Evolutionary conservation across 352 stramenopile genomes (phyloP), one percentile per base, ranked within the genome.

Genomic region (Phytophthora citrophthora): DNA sequence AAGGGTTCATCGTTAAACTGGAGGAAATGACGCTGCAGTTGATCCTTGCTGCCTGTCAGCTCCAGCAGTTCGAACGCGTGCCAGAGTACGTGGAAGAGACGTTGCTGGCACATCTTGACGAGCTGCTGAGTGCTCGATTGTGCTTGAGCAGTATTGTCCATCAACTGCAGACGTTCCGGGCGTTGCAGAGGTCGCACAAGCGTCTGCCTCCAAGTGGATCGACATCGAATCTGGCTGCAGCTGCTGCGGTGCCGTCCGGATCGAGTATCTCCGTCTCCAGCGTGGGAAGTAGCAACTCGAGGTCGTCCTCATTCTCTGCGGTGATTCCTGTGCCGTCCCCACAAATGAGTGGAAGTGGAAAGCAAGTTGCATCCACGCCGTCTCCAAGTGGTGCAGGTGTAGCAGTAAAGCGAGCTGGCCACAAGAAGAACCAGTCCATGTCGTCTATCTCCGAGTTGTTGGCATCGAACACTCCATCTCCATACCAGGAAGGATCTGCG

Each of bases 381-480:
- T 79, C 72, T 13, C 54, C 64, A 5, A 72, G 43, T 49, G 43
- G 38, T 56, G 27, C 50, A 20, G 68, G 61, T 4, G 61, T 74
- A 55, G 68, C 72, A 1, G 72, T 74, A 8, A 94, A 93, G 39
- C 79, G 81, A 63, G 83, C 83, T 46, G 80, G 70, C 13, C 88
- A 96, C 74, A 93, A 94, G 70, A 96, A 96, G 59, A 94, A 96
- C 58, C 84, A 94, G 55, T 94, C 86, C 3, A 93, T 96, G 83
- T 96, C 88, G 36, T 93, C 86, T 1, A 93, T 96, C 53, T 96
- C 88, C 5, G 88, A 96, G 55, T 53, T 96, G 45, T 61, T 96
- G 18, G 72, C 88, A 7, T 87, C 85, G 4, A 79, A 71, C 15
- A 50, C 56, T 5, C 60, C 66, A 5, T 88, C 81, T 8, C 88